Percentiles rank a stretch among this genome's conserved stretches.
phyloP scores from a whole-genome alignment of 345 rosid species.

The Salix exigua region DNA sequence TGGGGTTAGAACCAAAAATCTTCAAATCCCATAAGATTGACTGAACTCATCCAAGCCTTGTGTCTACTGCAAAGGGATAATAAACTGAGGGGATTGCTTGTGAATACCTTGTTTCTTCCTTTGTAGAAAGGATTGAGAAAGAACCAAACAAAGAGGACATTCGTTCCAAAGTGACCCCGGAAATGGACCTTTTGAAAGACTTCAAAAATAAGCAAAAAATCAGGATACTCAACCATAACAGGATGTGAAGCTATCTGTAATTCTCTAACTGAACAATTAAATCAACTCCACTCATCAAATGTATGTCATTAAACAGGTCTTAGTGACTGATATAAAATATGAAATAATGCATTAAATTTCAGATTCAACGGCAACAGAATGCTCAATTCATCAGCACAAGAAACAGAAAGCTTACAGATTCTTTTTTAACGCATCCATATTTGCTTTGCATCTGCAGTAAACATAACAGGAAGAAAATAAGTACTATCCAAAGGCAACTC shows the following conservation, averaged over 20 bases:
- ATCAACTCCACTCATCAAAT: background rate
- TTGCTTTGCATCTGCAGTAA: slow-evolving; percentile 78
- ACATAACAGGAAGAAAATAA: slow-evolving; percentile 17
- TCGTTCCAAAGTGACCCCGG: slow-evolving; percentile 66
- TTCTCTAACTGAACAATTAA: background rate
- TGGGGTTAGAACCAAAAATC: slow-evolving; percentile 6
- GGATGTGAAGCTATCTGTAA: background rate
- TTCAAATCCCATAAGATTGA: background rate
- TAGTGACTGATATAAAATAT: background rate
- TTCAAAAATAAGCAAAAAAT: slow-evolving; percentile 31
- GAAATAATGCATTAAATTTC: background rate
- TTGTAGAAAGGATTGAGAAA: slow-evolving; percentile 51
- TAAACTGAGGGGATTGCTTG: background rate
- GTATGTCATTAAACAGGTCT: background rate
- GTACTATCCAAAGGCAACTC: slow-evolving; percentile 2
- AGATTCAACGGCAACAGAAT: background rate
- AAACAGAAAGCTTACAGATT: slow-evolving; percentile 49
- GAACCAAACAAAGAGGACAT: slow-evolving; percentile 73
- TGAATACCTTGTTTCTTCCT: slow-evolving; percentile 56
- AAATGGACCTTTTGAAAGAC: slow-evolving; percentile 70
- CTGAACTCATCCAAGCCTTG: background rate
- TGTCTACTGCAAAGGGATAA: background rate
- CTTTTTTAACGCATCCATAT: slow-evolving; percentile 66
- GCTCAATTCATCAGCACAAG: background rate
- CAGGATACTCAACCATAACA: background rate